These are phyloP conservation scores for Cyclotella baltica DNA, from an alignment of 108 stramenopile genomes.

Conservation along the genomic window DNA sequence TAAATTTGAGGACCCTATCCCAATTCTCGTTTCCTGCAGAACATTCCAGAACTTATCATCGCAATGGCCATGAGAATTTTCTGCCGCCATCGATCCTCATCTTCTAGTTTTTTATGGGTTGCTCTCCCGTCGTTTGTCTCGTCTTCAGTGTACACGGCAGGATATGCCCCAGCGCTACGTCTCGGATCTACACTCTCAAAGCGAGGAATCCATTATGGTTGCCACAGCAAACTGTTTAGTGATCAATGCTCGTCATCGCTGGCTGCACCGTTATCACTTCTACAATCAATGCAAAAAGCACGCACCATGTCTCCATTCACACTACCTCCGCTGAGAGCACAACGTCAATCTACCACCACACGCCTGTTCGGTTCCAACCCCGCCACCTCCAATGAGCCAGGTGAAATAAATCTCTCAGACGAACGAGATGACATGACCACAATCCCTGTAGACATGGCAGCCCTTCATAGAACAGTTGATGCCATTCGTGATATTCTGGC, in stretches of 20 bases:
- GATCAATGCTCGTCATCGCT: background rate
- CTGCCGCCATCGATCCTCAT: background rate
- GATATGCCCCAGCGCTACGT: background rate
- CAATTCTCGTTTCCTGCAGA: too few species aligned
- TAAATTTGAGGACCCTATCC: too few species aligned
- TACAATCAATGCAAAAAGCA: background rate
- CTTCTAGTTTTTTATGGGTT: background rate
- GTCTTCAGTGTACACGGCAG: too few species aligned
- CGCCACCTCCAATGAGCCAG: conserved; percentile 23
- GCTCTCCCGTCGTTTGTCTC: background rate
- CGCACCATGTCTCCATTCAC: background rate
- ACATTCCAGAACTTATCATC: too few species aligned
- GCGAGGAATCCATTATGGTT: too few species aligned
- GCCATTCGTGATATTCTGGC: conserved; percentile 63
- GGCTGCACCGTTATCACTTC: background rate
- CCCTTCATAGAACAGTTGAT: conserved; percentile 52
- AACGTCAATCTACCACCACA: background rate
- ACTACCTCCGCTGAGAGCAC: background rate
- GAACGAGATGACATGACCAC: conserved; percentile 25
- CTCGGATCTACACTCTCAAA: background rate
- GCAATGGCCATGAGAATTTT: background rate
- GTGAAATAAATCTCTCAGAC: conserved; percentile 36
- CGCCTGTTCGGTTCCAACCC: conserved; percentile 48
- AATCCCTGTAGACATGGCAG: conserved; percentile 24
- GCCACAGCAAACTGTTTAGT: too few species aligned